phyloP scores from a whole-genome alignment of 371 early-diverging fungal species.

The Apophysomyces sp. region DNA sequence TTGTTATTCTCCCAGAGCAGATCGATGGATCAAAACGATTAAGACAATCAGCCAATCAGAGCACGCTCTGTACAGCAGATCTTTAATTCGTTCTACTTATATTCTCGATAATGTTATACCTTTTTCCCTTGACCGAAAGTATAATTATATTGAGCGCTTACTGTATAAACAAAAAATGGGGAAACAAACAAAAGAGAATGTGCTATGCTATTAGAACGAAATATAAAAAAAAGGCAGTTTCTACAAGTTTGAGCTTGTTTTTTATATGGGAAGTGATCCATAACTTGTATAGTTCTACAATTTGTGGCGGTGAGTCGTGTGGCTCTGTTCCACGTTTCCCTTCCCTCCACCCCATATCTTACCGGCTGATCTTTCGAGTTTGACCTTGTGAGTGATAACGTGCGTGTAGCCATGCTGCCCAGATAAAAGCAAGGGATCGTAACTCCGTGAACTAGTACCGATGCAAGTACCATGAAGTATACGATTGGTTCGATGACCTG shows the following conservation, averaged over 20 bases:
- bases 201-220: too few relatives aligned
- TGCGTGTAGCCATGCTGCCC: conserved; percentile 29
- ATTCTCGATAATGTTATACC: too few relatives aligned
- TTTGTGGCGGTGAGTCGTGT: neutral
- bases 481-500: conserved; percentile 60
- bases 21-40: too few relatives aligned
- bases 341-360: neutral
- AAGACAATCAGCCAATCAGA: too few relatives aligned
- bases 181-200: too few relatives aligned
- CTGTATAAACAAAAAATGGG: too few relatives aligned
- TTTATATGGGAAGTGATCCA: neutral
- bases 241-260: neutral
- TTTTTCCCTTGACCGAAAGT: too few relatives aligned
- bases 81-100: too few relatives aligned
- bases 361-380: neutral
- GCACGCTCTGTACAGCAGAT: too few relatives aligned
- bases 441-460: conserved; percentile 78
- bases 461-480: conserved; percentile 71
- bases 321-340: too few relatives aligned
- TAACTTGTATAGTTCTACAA: neutral
- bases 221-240: neutral
- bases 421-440: conserved; percentile 71
- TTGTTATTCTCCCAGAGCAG: too few relatives aligned
- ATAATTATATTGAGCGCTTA: too few relatives aligned
- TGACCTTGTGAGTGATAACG: conserved; percentile 23